Percentiles rank a stretch among this genome's conserved stretches.
These are phyloP conservation scores for Haemoproteus tartakovskyi DNA, from an alignment of 169 alveolate genomes.

Conservation along the genomic window DNA sequence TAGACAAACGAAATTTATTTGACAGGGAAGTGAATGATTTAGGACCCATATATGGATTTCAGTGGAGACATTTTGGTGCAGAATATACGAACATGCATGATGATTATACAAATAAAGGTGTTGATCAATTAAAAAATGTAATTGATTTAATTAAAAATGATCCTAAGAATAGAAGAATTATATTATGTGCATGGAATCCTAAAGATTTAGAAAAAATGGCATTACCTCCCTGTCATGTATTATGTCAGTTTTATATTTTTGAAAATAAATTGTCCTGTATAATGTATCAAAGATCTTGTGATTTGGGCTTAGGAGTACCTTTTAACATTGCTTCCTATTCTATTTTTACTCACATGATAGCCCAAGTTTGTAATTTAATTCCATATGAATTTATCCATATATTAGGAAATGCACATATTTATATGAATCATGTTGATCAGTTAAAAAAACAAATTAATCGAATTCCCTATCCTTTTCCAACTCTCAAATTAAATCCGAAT, in stretches of 20 bases:
- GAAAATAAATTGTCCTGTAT: constrained; percentile 91
- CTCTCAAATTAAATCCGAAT: constrained; percentile 86
- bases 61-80: constrained; percentile 97
- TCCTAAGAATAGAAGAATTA: constrained; percentile 92
- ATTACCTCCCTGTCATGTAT: constrained; percentile 98
- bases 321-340: constrained; percentile 97
- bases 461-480: constrained; percentile 96
- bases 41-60: constrained; percentile 98
- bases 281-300: constrained; percentile 97
- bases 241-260: constrained; percentile 93
- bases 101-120: constrained; percentile 89
- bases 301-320: constrained; percentile 98
- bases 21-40: constrained; percentile 94
- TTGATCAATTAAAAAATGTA: constrained; percentile 89
- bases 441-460: constrained; percentile 88
- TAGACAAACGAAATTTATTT: constrained; percentile 90
- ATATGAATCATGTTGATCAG: constrained; percentile 92
- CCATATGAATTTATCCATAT: constrained; percentile 93
- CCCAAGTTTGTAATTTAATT: constrained; percentile 84
- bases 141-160: constrained; percentile 87
- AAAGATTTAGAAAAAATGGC: constrained; percentile 94
- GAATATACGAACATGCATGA: constrained; percentile 88
- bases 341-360: constrained; percentile 93
- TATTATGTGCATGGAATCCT: constrained; percentile 96
- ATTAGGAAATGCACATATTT: constrained; percentile 96